These are phyloP conservation scores for Murraya paniculata DNA, from an alignment of 345 rosid genomes.

Conservation along the genomic window DNA sequence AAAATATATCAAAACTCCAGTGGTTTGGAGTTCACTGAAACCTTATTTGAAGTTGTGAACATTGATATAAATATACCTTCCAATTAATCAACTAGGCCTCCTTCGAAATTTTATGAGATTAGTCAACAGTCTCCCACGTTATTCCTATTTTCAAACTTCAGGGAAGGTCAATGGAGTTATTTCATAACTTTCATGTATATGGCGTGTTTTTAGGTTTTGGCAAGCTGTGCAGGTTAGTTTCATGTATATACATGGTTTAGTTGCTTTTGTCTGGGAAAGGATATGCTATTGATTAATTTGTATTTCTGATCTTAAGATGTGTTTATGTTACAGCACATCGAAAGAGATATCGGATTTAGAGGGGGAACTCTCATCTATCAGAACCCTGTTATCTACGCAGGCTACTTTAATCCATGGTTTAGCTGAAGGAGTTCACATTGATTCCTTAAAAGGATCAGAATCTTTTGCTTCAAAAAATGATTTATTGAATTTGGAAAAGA, in stretches of 20 bases:
- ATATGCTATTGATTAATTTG: neutral
- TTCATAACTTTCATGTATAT: neutral
- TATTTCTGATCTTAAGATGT: slow-evolving; percentile 5
- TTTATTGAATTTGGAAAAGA: slow-evolving; percentile 39
- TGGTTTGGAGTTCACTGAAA: neutral
- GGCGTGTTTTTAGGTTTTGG: neutral
- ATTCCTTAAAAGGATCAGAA: slow-evolving; percentile 44
- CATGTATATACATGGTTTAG: neutral
- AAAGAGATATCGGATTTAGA: slow-evolving; percentile 98
- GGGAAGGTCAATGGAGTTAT: neutral
- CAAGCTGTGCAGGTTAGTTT: neutral
- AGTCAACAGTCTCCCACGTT: neutral
- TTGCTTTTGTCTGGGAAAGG: neutral
- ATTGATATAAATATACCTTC: neutral
- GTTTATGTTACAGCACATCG: slow-evolving; percentile 62
- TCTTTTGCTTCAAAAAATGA: slow-evolving; percentile 37
- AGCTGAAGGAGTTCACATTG: slow-evolving; percentile 85
- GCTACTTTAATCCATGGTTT: slow-evolving; percentile 88
- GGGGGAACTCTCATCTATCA: slow-evolving; percentile 91
- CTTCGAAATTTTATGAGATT: neutral
- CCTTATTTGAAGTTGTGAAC: neutral
- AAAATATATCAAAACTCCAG: neutral
- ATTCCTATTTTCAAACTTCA: neutral
- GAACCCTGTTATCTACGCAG: slow-evolving; percentile 91
- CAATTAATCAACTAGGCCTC: neutral